Evolutionary conservation across 2,329 filamentous ascomycete genomes (phyloP), one percentile per base, ranked within the genome.

Genomic region (Penicillium sp.): DNA sequence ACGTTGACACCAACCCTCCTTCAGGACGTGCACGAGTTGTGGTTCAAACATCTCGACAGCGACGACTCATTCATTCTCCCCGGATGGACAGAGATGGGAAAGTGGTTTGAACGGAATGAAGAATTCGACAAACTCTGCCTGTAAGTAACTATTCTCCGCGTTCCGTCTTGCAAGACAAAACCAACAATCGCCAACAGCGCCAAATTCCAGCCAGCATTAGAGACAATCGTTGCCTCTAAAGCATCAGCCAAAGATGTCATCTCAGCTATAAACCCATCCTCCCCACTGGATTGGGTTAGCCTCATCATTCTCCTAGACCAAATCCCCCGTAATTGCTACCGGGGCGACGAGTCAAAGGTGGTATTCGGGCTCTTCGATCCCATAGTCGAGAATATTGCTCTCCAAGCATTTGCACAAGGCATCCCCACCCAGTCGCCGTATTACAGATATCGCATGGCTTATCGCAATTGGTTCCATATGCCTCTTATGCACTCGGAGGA

Each of bases 281-380:
- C 51, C 0, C 48, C 61, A 0, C 34, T 56, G 5, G 46, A 52
- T 7, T 64, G 60, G 61, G 67, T 86, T 2, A 72, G 74, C 37
- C 62, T 85, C 0, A 58, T 82, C 4, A 57, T 86, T 2, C 71
- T 86, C 2, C 73, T 86, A 2, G 83, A 86, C 54, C 83, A 86
- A 60, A 72, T 86, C 35, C 74, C 82, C 0, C 77, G 83, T 2
- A 85, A 86, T 60, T 74, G 80, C 54, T 82, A 78, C 66, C 80
- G 83, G 12, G 75, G 72, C 0, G 67, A 71, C 0, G 65, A 79
- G 19, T 64, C 71, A 3, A 62, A 56, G 0, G 54, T 77, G 2
- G 72, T 79, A 3, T 85, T 83, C 59, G 67, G 50, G 1, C 73
- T 78, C 55, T 84, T 82, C 55, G 82, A 86, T 56, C 75, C 74